Evolutionary conservation across 441 rosid genomes (phyloP).

Genomic region (Jatropha multifida): DNA sequence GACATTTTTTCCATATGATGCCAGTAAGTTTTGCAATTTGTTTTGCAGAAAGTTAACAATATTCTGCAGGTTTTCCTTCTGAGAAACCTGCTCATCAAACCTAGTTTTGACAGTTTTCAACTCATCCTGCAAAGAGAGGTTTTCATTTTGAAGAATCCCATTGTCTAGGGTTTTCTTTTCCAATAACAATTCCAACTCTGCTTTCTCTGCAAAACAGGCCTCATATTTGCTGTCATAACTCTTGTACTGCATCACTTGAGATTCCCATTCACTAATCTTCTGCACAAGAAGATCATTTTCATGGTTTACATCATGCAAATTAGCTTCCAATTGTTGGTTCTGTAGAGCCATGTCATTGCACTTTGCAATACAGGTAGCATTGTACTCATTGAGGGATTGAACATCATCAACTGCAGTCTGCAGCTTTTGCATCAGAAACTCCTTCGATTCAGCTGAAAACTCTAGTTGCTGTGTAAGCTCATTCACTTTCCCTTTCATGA

Average conservation of each 20-base stretch:
- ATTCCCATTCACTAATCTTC: slow-evolving; percentile 70
- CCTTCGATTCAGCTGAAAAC: slow-evolving; percentile 60
- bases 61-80: slow-evolving; percentile 52
- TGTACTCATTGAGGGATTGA: slow-evolving; percentile 59
- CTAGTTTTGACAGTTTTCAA: slow-evolving; percentile 41
- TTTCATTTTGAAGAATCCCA: slow-evolving; percentile 44
- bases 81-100: slow-evolving; percentile 48
- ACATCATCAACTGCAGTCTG: slow-evolving; percentile 67
- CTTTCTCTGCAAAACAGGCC: slow-evolving; percentile 57
- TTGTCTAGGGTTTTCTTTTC: slow-evolving; percentile 58
- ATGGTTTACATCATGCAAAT: slow-evolving; percentile 47
- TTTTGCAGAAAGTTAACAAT: slow-evolving; percentile 38
- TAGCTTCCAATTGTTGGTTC: slow-evolving; percentile 60
- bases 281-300: slow-evolving; percentile 62
- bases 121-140: slow-evolving; percentile 54
- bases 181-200: slow-evolving; percentile 58
- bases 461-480: slow-evolving; percentile 68
- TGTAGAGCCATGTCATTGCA: slow-evolving; percentile 59
- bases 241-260: slow-evolving; percentile 47
- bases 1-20: slow-evolving; percentile 41
- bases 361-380: slow-evolving; percentile 50
- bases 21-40: slow-evolving; percentile 46
- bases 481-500: slow-evolving; percentile 49
- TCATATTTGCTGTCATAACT: slow-evolving; percentile 57
- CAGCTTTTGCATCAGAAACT: slow-evolving; percentile 62